Evolutionary conservation across 192 early-diverging fungal genomes (phyloP), one percentile per base, ranked within the genome.

Genomic region (Chytriomyces sp.): DNA sequence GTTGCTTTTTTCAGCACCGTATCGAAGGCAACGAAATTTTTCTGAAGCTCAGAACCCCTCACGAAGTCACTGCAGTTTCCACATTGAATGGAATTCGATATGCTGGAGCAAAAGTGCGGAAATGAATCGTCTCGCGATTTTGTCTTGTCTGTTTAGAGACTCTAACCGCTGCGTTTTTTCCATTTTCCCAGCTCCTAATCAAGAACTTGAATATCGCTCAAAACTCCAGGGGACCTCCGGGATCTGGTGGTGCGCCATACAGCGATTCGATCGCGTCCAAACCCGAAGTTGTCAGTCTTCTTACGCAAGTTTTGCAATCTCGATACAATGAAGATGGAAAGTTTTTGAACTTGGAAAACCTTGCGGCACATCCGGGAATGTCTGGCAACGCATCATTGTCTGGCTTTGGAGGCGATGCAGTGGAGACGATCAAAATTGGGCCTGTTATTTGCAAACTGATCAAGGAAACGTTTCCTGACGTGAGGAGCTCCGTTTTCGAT

Each of bases 361-460:
- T 83, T 45, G 45, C 78, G 7, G 26, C 16, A 45, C 77, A 83
- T 50, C 82, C 82, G 3, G 59, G 73, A 43, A 60, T 83, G 67
- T 64, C 64, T 20, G n/a, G n/a, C 13, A 47, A 78, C 35, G 47
- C 62, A n/a, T 53, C 77, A 62, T 61, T 64, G 61, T 65, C 64
- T 57, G 50, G 66, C 45, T 60, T 83, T 81, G 69, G 82, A 68
- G 45, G 20, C 76, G 45, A 77, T 69, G 26, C 49, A 13, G 45
- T 49, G 6, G 73, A 75, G n/a, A 75, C 73, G 4, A 67, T 59
- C 26, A 86, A 86, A 59, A 68, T 82, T 50, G 85, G 82, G n/a
- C 82, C 82, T 44, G 82, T 86, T 10, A 73, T 86, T 24, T 86
- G 85, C 65, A 86, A 86, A 79, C 63, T 82, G 50, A 82, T 86